phyloP scores from a whole-genome alignment of 306 rosid genomes.

The Vigna angularis region DNA sequence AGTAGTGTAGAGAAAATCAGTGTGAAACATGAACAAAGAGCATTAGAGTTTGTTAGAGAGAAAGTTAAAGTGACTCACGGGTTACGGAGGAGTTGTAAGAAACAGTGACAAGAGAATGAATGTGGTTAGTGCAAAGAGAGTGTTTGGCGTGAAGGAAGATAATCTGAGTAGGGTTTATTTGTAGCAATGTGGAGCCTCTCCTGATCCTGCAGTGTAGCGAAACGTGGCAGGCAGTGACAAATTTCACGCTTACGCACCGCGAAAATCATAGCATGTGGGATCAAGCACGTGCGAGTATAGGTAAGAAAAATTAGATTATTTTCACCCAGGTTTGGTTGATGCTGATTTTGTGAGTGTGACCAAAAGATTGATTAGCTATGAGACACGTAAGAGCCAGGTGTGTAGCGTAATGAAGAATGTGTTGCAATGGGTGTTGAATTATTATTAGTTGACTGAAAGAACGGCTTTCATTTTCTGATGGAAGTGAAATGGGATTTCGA shows the following conservation, averaged over 20 bases:
- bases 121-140: background rate
- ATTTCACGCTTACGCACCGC: background rate
- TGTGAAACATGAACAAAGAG: no score
- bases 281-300: no score
- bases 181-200: background rate
- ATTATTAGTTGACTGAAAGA: slow-evolving; percentile 21
- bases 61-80: background rate
- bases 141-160: no score
- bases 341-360: background rate
- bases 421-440: slow-evolving; percentile 27
- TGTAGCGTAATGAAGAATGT: background rate
- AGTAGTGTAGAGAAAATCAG: no score
- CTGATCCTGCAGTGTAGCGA: background rate
- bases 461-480: background rate
- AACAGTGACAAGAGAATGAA: background rate
- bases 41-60: background rate
- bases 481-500: background rate
- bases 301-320: no score
- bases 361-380: background rate
- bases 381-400: background rate
- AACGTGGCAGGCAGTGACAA: background rate
- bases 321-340: background rate
- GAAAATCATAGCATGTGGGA: background rate
- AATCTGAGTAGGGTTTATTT: background rate
- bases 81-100: background rate